These are phyloP conservation scores for Pezicula radicicola DNA, from an alignment of 2,329 filamentous ascomycete species.

Conservation along the genomic window DNA sequence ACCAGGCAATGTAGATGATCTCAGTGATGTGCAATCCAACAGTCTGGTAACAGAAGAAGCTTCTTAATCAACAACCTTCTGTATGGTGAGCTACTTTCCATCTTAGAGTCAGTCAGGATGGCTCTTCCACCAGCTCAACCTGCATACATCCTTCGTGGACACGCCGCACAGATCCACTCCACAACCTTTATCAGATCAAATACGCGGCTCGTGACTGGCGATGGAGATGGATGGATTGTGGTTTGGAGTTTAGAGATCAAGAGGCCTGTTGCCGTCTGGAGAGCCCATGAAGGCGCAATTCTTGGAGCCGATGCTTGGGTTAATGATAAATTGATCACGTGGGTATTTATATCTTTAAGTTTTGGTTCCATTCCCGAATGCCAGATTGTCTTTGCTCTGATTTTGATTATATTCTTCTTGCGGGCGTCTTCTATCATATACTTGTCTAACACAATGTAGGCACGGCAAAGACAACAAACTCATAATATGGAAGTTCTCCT, in stretches of 20 bases:
- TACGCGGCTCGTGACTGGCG: slow-evolving; percentile 75
- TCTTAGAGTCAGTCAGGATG: slow-evolving; percentile 12
- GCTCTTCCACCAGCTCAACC: slow-evolving; percentile 25
- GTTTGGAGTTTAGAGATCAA: slow-evolving; percentile 83
- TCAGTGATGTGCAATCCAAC: neutral
- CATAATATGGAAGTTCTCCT: slow-evolving; percentile 74
- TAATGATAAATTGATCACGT: slow-evolving; percentile 78
- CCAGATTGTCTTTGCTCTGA: slow-evolving; percentile 2
- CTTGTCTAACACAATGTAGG: slow-evolving; percentile 40
- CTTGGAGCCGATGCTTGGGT: slow-evolving; percentile 73
- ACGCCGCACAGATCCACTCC: slow-evolving; percentile 75
- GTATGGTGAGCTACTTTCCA: neutral
- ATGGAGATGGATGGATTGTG: slow-evolving; percentile 86
- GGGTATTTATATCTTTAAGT: slow-evolving; percentile 35
- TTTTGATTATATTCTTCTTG: slow-evolving; percentile 7
- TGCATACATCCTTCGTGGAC: slow-evolving; percentile 74
- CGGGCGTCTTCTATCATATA: neutral
- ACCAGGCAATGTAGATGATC: too few relatives aligned
- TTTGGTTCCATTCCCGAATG: neutral
- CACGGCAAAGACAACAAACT: slow-evolving; percentile 89
- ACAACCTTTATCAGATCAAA: slow-evolving; percentile 72
- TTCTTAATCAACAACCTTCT: neutral
- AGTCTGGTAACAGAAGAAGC: neutral
- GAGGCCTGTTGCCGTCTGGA: slow-evolving; percentile 81
- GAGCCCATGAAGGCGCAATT: slow-evolving; percentile 74